phyloP scores from a whole-genome alignment of 2,329 filamentous ascomycete genomes.

The Chaetothyriales sp. region DNA sequence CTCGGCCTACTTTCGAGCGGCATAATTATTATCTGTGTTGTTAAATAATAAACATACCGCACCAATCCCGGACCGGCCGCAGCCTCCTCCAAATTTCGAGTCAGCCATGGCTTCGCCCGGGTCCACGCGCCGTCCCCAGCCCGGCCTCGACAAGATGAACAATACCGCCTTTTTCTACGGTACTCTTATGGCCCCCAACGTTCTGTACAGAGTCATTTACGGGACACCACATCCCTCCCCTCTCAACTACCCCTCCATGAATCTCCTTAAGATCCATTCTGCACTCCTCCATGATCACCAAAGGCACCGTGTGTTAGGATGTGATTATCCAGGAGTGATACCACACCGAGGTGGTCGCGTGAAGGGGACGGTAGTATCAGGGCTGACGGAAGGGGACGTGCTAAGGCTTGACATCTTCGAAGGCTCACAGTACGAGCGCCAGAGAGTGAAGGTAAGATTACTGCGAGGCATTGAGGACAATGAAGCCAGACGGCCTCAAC shows the following conservation, averaged over 20 bases:
- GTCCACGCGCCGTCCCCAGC: not conserved
- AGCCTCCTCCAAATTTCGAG: no score
- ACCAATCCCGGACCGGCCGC: no score
- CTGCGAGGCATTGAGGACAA: conserved; percentile 21
- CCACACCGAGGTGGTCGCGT: conserved; percentile 38
- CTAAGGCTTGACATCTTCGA: conserved; percentile 69
- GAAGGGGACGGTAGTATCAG: conserved; percentile 62
- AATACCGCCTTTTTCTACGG: conserved; percentile 53
- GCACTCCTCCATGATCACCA: conserved; percentile 63
- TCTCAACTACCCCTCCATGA: conserved; percentile 29
- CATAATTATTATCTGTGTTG: no score
- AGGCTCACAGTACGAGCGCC: conserved; percentile 55
- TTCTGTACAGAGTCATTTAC: conserved; percentile 78
- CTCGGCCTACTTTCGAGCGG: no score
- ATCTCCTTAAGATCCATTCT: conserved; percentile 51
- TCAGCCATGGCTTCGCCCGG: not conserved
- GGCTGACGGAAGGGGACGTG: conserved; percentile 65
- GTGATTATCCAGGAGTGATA: conserved; percentile 72
- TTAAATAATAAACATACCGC: no score
- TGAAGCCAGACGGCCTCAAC: conserved; percentile 14
- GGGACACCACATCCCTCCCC: conserved; percentile 39
- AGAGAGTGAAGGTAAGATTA: conserved; percentile 33
- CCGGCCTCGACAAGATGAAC: conserved; percentile 11
- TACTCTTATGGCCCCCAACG: conserved; percentile 67
- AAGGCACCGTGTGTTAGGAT: conserved; percentile 53